These are phyloP conservation scores for Penicillium cinerascens DNA, from an alignment of 495 filamentous ascomycete species.

Conservation along the genomic window DNA sequence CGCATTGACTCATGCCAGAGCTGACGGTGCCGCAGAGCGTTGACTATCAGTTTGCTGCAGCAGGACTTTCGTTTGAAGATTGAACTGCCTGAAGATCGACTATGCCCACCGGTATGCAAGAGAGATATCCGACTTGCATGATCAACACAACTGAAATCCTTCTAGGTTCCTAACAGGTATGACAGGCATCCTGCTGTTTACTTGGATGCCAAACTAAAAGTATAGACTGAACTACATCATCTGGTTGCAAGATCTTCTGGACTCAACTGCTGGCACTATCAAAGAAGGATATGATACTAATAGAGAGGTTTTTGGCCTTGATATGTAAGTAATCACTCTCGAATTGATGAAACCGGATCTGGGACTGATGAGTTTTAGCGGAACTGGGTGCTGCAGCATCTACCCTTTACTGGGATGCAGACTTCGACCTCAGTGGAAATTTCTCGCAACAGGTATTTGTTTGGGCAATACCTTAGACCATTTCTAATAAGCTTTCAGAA, in stretches of 20 bases:
- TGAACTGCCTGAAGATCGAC: conserved; percentile 67
- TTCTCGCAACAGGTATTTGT: conserved; percentile 62
- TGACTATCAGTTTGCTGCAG: conserved; percentile 76
- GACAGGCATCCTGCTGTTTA: neutral
- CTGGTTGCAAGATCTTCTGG: conserved; percentile 84
- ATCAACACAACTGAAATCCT: conserved; percentile 1
- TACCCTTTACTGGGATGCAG: conserved; percentile 82
- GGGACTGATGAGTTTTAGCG: conserved; percentile 38
- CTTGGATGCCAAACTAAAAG: conserved; percentile 3
- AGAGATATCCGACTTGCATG: neutral
- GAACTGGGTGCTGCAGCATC: conserved; percentile 86
- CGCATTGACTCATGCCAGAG: neutral
- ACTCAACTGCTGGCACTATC: conserved; percentile 59
- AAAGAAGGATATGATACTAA: conserved; percentile 53
- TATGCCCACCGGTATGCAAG: conserved; percentile 79
- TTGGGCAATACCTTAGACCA: neutral
- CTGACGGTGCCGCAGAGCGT: conserved; percentile 46
- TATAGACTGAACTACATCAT: conserved; percentile 78
- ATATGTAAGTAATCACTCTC: conserved; percentile 53
- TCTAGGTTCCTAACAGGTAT: conserved; percentile 65
- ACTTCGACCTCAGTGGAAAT: conserved; percentile 64
- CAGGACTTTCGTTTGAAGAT: conserved; percentile 71
- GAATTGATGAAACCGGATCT: neutral
- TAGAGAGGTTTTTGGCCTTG: conserved; percentile 65
- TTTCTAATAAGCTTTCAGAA: conserved; percentile 44